Base-by-base conservation (phyloP, 2,329 filamentous ascomycete genomes). In the Fusarium illudens region DNA sequence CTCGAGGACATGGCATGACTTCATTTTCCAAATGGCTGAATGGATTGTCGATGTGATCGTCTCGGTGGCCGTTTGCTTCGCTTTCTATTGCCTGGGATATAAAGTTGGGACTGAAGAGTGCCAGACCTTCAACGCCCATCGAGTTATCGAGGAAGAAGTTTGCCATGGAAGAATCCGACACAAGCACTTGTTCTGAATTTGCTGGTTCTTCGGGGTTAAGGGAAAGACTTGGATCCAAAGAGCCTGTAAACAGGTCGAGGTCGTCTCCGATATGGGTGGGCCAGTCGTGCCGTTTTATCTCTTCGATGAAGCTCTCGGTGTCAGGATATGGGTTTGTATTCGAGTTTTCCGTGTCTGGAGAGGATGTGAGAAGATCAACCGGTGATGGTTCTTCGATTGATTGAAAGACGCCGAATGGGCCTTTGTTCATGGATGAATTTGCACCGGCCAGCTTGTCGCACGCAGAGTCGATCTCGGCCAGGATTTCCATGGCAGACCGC, bases 381-480 rank as follows among this genome's bases (percentile, higher is more conserved):
- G 19, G 19, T 1, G 36, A 4, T 0, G 19, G n/a, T 0, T 63
- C 44, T 15, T 68, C 32, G 1, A 44, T 12, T 1, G 58, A 49
- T 1, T 66, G 64, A 48, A 73, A 73, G 11, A 71, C 71, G 0
- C 71, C 68, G 52, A 73, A 73, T 2, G 71, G 71, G 0, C 71
- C 71, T 9, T 56, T 73, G 10, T 60, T 22, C 19, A 73, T 17
- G 27, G 51, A 50, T 0, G 57, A 13, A 11, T 49, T 48, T 1
- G 29, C 53, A 29, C 44, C 22, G 15, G 13, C 25, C 30, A 57
- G 39, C 55, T 37, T 75, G 52, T 61, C 77, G 50, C 54, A 70
- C 1, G 64, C 71, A n/a, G 59, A 50, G 4, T 73, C 71, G 2
- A 73, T 73, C 4, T 76, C 75, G 5, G 70, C 58, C 19, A 77